Base-by-base conservation (phyloP, 1,139 yeast genomes). In the Suhomyces bolitotheri region DNA sequence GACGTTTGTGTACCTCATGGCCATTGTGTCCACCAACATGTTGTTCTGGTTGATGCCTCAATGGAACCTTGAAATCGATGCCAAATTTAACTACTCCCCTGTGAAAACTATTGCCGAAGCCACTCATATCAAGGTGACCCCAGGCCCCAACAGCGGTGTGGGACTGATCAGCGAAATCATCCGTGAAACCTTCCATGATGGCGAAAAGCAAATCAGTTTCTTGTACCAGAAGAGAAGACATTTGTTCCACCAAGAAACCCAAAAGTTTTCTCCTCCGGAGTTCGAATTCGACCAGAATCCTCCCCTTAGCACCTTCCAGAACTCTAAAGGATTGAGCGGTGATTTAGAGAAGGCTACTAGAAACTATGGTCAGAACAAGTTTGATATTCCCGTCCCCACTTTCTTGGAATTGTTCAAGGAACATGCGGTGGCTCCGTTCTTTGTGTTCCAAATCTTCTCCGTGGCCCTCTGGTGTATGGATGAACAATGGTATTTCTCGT, bases 371-470 rank as follows among this genome's bases (percentile, higher is more conserved):
- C 71, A 72, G 46, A 92, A 92, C 65, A 76, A 76, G 50, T 92
- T 92, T 56, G 98, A 92, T 56, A 92, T 92, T 47, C 98, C 98
- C 23, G 77, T 94, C 36, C 99, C 98, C 31, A 80, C 96, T 1
- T 90, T 92, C 54, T 49, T 76, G 44, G 98, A 92, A 60, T 73
- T 92, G 54, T 92, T 92, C 70, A 84, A 88, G 58, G 98, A 92
- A 62, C 98, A 92, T 60, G 98, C 97, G 5, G 95, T 94, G 30
- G 97, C 98, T 9, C 99, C 99, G 8, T 87, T 94, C 61, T 92
- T 92, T 53, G 96, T 92, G 20, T 92, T 92, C 68, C 99, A 92
- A 66, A 76, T 92, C 42, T 92, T 92, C 60, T 90, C 97, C 56
- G 95, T 92, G 38, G 95, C 94, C 11, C 73, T 94, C 45, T 94